phyloP scores from a whole-genome alignment of 306 rosid species.

The Inga oerstediana region DNA sequence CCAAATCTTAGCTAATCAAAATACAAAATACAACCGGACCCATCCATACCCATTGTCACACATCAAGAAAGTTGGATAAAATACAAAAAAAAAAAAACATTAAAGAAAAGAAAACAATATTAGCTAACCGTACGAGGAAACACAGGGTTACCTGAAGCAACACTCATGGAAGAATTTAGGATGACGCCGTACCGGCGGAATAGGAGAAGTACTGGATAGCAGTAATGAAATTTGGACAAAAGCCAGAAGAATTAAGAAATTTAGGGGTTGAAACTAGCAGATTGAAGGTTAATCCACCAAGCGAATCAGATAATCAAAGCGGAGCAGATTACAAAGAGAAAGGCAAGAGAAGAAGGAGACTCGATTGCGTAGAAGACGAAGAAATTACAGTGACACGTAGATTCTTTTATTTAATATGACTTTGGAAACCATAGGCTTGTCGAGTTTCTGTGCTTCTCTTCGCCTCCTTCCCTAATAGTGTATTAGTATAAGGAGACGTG shows the following conservation, averaged over 20 bases:
- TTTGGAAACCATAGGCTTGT: not conserved
- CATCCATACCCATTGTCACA: slow-evolving; percentile 1
- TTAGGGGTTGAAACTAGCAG: slow-evolving; percentile 1
- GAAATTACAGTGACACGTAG: slow-evolving; percentile 27
- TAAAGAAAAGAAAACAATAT: not conserved
- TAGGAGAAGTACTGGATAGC: slow-evolving; percentile 18
- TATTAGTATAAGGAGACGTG: slow-evolving; percentile 36
- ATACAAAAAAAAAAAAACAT: not conserved
- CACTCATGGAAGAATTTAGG: slow-evolving; percentile 17
- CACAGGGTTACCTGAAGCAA: slow-evolving; percentile 46
- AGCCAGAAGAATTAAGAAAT: slow-evolving; percentile 25
- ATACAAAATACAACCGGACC: not conserved
- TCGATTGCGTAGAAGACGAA: slow-evolving; percentile 55
- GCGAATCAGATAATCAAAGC: slow-evolving; percentile 27
- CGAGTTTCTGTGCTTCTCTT: not conserved
- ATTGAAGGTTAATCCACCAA: slow-evolving; percentile 1
- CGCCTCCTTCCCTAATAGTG: slow-evolving; percentile 15
- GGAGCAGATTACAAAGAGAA: slow-evolving; percentile 24
- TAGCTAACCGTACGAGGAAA: slow-evolving; percentile 5
- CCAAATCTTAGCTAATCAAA: not conserved
- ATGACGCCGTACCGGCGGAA: slow-evolving; percentile 24
- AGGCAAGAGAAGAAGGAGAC: slow-evolving; percentile 6
- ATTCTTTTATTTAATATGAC: not conserved
- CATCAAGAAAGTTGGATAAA: not conserved
- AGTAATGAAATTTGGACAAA: slow-evolving; percentile 24